A percentile compares a stretch with the other conserved stretches of the same genome.
Conservation (phyloP, 2,329 filamentous ascomycete genomes). For the Trichophaea hybrida region DNA sequence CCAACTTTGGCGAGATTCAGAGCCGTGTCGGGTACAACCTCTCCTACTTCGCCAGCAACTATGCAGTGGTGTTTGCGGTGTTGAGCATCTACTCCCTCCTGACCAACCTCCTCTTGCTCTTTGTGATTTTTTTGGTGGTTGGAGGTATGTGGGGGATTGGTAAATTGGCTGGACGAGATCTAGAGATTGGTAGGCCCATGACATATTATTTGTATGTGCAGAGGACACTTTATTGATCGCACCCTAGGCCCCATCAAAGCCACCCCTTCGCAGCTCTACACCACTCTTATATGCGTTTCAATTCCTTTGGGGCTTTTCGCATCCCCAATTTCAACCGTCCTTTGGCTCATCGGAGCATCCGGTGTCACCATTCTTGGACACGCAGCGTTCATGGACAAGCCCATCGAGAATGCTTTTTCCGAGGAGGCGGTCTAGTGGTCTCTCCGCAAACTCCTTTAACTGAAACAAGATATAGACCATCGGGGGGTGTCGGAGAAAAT, state of each 20-base stretch:
- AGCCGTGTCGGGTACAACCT: conserved; percentile 94
- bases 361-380: conserved; percentile 90
- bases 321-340: conserved; percentile 66
- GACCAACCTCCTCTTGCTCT: conserved; percentile 72
- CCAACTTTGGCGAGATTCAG: conserved; percentile 79
- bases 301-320: conserved; percentile 75
- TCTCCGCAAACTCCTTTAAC: conserved; percentile 93
- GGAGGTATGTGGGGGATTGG: conserved; percentile 83
- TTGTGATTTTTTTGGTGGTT: conserved; percentile 79
- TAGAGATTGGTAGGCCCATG: conserved; percentile 54
- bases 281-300: conserved; percentile 64
- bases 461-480: conserved; percentile 28
- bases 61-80: conserved; percentile 85
- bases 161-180: conserved; percentile 74
- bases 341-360: conserved; percentile 93
- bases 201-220: neutral
- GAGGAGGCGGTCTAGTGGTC: conserved; percentile 99
- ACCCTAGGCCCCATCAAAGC: conserved; percentile 48
- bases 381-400: conserved; percentile 91
- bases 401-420: conserved; percentile 99
- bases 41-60: conserved; percentile 96
- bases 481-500: conserved; percentile 5
- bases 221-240: neutral
- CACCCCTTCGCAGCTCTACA: conserved; percentile 88
- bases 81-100: conserved; percentile 90